Conservation (phyloP, 805 yeast genomes). For the Yarrowia keelungensis region DNA sequence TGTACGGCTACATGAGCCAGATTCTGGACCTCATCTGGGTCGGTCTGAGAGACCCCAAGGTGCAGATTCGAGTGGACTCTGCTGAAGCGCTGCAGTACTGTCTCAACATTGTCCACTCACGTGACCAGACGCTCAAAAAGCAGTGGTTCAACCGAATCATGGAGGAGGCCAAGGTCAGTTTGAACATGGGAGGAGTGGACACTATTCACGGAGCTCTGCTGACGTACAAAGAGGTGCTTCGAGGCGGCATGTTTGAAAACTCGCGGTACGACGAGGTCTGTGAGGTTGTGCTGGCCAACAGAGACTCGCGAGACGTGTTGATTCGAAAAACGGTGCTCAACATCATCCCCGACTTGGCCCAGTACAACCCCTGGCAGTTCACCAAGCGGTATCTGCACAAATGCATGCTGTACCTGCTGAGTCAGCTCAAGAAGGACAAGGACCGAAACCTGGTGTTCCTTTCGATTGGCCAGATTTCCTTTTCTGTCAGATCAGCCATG, state of each 20-base stretch:
- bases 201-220: conserved; percentile 86
- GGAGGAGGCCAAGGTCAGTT: conserved; percentile 69
- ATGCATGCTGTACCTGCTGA: conserved; percentile 75
- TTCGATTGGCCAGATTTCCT: conserved; percentile 84
- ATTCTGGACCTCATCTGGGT: conserved; percentile 86
- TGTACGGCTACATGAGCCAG: conserved; percentile 77
- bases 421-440: conserved; percentile 74
- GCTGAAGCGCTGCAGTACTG: conserved; percentile 82
- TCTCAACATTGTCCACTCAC: conserved; percentile 74
- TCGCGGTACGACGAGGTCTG: conserved; percentile 78
- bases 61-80: conserved; percentile 78
- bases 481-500: conserved; percentile 78
- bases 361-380: conserved; percentile 75
- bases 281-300: conserved; percentile 72
- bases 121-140: conserved; percentile 73
- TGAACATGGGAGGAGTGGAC: conserved; percentile 63
- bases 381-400: conserved; percentile 81
- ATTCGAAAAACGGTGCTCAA: conserved; percentile 85
- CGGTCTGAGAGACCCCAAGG: conserved; percentile 80
- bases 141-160: conserved; percentile 77
- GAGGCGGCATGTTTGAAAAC: conserved; percentile 68
- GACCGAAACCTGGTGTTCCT: conserved; percentile 79
- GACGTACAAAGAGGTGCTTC: conserved; percentile 78
- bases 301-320: conserved; percentile 75
- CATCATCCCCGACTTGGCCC: conserved; percentile 82